These are phyloP conservation scores for Pythium pyrilobum DNA, from an alignment of 352 stramenopile species.

Conservation along the genomic window DNA sequence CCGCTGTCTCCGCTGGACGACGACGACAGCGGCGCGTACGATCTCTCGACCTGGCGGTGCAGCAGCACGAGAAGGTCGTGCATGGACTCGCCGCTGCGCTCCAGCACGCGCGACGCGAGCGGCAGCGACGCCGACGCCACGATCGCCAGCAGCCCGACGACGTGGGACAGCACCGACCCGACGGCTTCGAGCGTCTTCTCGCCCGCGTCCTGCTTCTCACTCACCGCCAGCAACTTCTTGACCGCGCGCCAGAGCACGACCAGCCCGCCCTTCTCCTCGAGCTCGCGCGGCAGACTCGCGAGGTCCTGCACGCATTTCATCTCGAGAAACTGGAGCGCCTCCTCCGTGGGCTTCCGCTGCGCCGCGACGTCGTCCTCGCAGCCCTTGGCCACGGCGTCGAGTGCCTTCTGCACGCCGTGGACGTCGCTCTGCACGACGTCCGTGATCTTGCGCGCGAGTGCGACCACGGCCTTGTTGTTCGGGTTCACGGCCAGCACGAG, in stretches of 20 bases:
- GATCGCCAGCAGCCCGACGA: constrained; percentile 46
- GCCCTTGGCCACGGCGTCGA: constrained; percentile 44
- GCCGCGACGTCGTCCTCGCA: constrained; percentile 21
- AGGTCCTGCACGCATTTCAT: constrained; percentile 66
- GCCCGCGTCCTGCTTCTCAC: neutral
- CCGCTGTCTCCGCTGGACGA: neutral
- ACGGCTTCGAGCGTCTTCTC: constrained; percentile 12
- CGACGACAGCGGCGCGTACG: constrained; percentile 29
- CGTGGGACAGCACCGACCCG: constrained; percentile 37
- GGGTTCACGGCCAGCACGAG: constrained; percentile 66
- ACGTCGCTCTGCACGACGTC: constrained; percentile 66
- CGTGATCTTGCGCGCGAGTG: constrained; percentile 70
- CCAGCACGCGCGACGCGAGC: constrained; percentile 29
- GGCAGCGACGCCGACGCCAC: constrained; percentile 52
- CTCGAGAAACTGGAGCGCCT: constrained; percentile 71
- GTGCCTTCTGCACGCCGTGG: constrained; percentile 72
- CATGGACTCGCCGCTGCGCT: constrained; percentile 18
- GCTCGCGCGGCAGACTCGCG: constrained; percentile 41
- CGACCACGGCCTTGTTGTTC: constrained; percentile 65
- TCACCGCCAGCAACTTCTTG: constrained; percentile 26
- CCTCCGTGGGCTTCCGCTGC: constrained; percentile 37
- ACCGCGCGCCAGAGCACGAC: constrained; percentile 46
- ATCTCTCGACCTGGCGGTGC: constrained; percentile 42
- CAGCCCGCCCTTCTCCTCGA: constrained; percentile 52
- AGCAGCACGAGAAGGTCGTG: constrained; percentile 32